Base-by-base conservation (phyloP, 2,329 filamentous ascomycete genomes). In the Chaetomium sp. region DNA sequence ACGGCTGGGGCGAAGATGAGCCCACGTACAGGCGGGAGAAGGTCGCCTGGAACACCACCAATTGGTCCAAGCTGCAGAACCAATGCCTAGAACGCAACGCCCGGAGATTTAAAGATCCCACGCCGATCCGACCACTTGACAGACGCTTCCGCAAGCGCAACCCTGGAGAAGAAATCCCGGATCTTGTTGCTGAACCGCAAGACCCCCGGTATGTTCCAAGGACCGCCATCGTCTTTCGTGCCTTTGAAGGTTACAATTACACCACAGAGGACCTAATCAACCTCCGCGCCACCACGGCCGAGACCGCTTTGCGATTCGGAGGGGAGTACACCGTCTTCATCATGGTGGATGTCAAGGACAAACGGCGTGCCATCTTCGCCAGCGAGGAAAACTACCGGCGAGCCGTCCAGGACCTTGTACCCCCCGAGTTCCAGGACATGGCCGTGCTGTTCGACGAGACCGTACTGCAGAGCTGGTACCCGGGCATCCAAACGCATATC, bases 311-410 rank as follows among this genome's bases (percentile, higher is more conserved):
- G 44, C 44, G 44, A 1, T 53, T 42, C 32, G 32, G 44, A 10
- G 51, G 44, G 12, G 51, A 53, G 51, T 53, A 53, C n/a, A 53
- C 44, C 44, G 51, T 47, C 43, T 53, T 48, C 44, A 42, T 53
- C 8, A 43, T 53, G 37, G 51, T 53, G 32, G n/a, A 53, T n/a
- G 44, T 53, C 44, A 53, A 53, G 37, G 44, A 48, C 44, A 42
- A 41, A 32, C 14, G 19, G 6, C 51, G 51, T 10, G n/a, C 27
- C n/a, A 53, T 53, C 37, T 53, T 53, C 12, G 12, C 37, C 44
- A 48, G 36, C 44, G 51, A 53, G 8, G 44, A 53, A 8, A 53
- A 53, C 44, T 53, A 53, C 37, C n/a, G 4, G 14, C 51, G 44
- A 10, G 51, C 51, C 9, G 32, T 53, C 44, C 19, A n/a, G 9